These are phyloP conservation scores for Proliferodiscus dingleyae DNA, from an alignment of 2,329 filamentous ascomycete species.

Conservation along the genomic window DNA sequence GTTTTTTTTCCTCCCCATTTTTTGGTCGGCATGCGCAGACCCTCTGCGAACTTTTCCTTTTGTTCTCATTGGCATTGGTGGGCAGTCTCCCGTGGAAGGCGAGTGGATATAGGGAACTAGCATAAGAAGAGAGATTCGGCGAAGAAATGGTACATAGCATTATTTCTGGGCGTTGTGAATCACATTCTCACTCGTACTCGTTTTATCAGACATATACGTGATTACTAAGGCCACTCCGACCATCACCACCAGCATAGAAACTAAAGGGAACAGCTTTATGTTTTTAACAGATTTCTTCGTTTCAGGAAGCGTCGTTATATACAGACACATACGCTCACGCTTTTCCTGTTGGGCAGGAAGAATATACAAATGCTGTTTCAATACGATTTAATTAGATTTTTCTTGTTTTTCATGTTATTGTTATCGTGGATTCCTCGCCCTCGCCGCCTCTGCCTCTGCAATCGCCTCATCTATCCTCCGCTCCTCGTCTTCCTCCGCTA, in stretches of 20 bases:
- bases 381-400: no score
- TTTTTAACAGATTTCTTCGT: background rate
- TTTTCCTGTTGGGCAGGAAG: no score
- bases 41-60: background rate
- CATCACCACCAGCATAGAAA: no score
- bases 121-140: background rate
- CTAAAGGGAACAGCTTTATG: no score
- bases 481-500: conserved; percentile 28
- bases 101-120: background rate
- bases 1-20: conserved; percentile 1
- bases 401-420: no score
- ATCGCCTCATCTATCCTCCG: conserved; percentile 29
- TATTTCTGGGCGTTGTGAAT: no score
- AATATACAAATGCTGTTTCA: no score
- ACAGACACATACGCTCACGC: background rate
- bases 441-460: conserved; percentile 21
- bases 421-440: background rate
- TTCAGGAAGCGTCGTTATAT: background rate
- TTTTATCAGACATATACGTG: no score
- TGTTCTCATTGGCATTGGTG: background rate
- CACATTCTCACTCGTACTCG: no score
- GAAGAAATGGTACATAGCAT: no score
- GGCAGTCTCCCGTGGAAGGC: background rate
- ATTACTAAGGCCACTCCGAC: no score
- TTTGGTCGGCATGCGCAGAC: background rate